Conservation (phyloP, 2,329 filamentous ascomycete genomes). For the Teratosphaeria epicoccoides region DNA sequence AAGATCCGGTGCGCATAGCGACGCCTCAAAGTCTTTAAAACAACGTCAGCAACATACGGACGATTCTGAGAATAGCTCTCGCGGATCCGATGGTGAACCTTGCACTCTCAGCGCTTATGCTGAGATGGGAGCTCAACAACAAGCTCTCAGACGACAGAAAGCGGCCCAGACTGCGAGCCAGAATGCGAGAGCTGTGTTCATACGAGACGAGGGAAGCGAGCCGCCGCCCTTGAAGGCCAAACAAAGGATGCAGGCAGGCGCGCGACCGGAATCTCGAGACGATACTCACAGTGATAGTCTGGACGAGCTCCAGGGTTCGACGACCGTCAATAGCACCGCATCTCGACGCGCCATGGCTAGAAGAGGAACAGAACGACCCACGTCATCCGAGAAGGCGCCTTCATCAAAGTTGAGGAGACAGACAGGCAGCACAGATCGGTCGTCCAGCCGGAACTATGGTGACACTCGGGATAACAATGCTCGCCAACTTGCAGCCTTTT, state of each 20-base stretch:
- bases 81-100: not conserved
- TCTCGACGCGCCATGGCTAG: not conserved
- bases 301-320: not conserved
- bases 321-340: not conserved
- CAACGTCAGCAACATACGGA: not conserved
- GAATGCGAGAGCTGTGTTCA: not conserved
- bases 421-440: not conserved
- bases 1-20: not conserved
- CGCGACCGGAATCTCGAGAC: not conserved
- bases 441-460: not conserved
- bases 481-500: constrained; percentile 3
- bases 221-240: not conserved
- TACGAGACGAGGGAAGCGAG: not conserved
- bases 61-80: not conserved
- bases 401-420: not conserved
- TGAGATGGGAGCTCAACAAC: not conserved
- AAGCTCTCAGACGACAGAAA: not conserved
- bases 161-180: not conserved
- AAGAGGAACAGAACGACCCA: not conserved
- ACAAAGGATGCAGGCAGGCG: not conserved
- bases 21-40: not conserved
- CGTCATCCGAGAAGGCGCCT: not conserved
- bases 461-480: not conserved
- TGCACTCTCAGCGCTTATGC: not conserved
- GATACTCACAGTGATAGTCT: not conserved